phyloP scores from a whole-genome alignment of 2,329 filamentous ascomycete genomes.

The Nigrospora osmanthi region DNA sequence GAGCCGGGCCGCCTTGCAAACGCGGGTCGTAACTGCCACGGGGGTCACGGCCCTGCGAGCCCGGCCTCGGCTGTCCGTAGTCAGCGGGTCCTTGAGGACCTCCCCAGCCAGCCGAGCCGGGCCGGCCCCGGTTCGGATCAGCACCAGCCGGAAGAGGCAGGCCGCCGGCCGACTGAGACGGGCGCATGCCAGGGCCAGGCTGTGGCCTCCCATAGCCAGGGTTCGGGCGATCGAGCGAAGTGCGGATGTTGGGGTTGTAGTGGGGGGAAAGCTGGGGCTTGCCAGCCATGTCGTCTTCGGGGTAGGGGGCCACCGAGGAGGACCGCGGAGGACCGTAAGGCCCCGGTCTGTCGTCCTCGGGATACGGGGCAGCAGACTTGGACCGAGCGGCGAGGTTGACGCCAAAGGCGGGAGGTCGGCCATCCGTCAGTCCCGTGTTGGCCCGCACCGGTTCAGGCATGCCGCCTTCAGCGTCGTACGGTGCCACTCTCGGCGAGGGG shows the following conservation, averaged over 20 bases:
- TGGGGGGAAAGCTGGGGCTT: conserved; percentile 27
- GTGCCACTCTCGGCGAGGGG: conserved; percentile 30
- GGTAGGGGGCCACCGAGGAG: conserved; percentile 42
- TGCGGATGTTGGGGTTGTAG: conserved; percentile 38
- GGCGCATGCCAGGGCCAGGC: conserved; percentile 25
- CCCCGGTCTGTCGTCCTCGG: conserved; percentile 56
- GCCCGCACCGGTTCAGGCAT: conserved; percentile 40
- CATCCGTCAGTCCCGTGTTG: conserved; percentile 21
- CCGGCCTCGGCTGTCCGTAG: conserved; percentile 26
- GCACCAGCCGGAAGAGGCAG: conserved; percentile 31
- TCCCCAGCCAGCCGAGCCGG: conserved; percentile 36
- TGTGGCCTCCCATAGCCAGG: conserved; percentile 43
- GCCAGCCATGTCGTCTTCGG: conserved; percentile 37
- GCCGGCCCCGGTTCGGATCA: conserved; percentile 32
- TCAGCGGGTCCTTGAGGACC: conserved; percentile 23
- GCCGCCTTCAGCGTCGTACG: conserved; percentile 29
- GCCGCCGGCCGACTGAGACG: conserved; percentile 37
- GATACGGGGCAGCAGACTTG: conserved; percentile 60
- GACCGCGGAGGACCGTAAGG: conserved; percentile 35
- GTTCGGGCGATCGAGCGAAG: conserved; percentile 40
- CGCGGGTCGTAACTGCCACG: conserved; percentile 1
- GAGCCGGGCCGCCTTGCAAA: conserved; percentile 18
- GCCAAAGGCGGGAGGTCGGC: conserved; percentile 40
- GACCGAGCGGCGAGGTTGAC: conserved; percentile 42
- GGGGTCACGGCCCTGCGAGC: conserved; percentile 15